Evolutionary conservation across 306 rosid genomes (phyloP), one percentile per base, ranked within the genome.

Genomic region (Canavalia gladiata): DNA sequence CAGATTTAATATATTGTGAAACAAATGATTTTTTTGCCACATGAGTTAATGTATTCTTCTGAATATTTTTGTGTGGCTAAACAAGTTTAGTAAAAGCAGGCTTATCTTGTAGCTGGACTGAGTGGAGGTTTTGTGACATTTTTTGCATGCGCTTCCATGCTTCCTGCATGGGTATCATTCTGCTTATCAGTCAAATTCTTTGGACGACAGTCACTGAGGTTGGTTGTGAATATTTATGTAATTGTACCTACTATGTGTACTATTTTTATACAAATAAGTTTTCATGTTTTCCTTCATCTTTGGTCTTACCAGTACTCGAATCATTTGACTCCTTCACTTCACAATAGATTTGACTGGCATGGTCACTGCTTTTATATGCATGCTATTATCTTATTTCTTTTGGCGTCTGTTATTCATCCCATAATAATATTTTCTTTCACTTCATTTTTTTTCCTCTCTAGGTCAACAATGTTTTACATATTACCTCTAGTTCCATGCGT

Each of bases 41-140:
- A 73, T 55, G 56, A 13, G 31, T 12, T 60, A 57, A 45, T 73
- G 46, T 57, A 43, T 60, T 82, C 30, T 68, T 69, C 75, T 57
- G 51, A 81, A 30, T 60, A 43, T 7, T 50, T 72, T 41, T 51
- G 46, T 81, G 33, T 67, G 29, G 81, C 93, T 88, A 64, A 90
- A 87, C 81, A 69, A 86, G 57, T 74, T 83, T 80, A n/a, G 75
- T 91, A 74, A 82, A 87, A 68, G 34, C 98, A 93, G 99, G 99
- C 87, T 60, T 96, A 92, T 87, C 94, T 96, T 83, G 68, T 84
- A 57, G 84, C 97, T 85, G 98, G 99, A 37, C 85, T 93, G 83
- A 87, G 88, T 68, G 99, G 99, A 72, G 99, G 99, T 86, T 96
- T 93, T 86, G 77, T 91, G 85, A 81, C 94, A 10, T 93, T 96